A percentile compares a stretch with the other conserved stretches of the same genome.
These are phyloP conservation scores for Phaeotremella skinneri DNA, from an alignment of 768 basidiomycete genomes.

Conservation along the genomic window DNA sequence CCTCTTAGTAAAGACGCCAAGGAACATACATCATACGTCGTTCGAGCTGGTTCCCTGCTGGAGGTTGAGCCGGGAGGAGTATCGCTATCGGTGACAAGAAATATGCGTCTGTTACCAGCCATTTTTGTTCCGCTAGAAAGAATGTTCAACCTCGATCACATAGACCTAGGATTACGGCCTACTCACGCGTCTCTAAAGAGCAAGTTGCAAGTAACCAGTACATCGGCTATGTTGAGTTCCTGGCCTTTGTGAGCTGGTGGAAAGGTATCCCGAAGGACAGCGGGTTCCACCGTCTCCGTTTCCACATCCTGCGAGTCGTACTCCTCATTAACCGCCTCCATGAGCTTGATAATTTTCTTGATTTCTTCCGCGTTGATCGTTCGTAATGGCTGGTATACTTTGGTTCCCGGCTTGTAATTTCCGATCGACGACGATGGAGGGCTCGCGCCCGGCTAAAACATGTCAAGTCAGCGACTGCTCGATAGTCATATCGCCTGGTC, in stretches of 20 bases:
- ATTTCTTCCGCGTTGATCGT: slow-evolving; percentile 78
- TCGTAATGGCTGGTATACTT: slow-evolving; percentile 71
- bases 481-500: slow-evolving; percentile 44
- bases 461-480: slow-evolving; percentile 42
- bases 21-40: slow-evolving; percentile 37
- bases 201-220: slow-evolving; percentile 87
- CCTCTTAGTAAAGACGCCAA: background rate
- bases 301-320: slow-evolving; percentile 57
- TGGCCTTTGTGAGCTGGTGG: slow-evolving; percentile 60
- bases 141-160: slow-evolving; percentile 52
- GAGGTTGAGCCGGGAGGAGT: slow-evolving; percentile 56
- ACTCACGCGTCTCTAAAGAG: slow-evolving; percentile 80
- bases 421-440: slow-evolving; percentile 36
- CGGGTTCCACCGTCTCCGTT: slow-evolving; percentile 48
- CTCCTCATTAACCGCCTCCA: slow-evolving; percentile 65
- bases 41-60: slow-evolving; percentile 39
- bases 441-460: slow-evolving; percentile 65
- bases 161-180: background rate
- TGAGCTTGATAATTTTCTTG: slow-evolving; percentile 69
- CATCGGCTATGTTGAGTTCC: slow-evolving; percentile 76
- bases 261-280: slow-evolving; percentile 61
- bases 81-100: slow-evolving; percentile 88
- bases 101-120: slow-evolving; percentile 86
- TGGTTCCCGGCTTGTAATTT: slow-evolving; percentile 52
- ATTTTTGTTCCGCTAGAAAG: slow-evolving; percentile 61